Conservation (phyloP, 2,329 filamentous ascomycete species). For the Pseudohalonectria lignicola region DNA sequence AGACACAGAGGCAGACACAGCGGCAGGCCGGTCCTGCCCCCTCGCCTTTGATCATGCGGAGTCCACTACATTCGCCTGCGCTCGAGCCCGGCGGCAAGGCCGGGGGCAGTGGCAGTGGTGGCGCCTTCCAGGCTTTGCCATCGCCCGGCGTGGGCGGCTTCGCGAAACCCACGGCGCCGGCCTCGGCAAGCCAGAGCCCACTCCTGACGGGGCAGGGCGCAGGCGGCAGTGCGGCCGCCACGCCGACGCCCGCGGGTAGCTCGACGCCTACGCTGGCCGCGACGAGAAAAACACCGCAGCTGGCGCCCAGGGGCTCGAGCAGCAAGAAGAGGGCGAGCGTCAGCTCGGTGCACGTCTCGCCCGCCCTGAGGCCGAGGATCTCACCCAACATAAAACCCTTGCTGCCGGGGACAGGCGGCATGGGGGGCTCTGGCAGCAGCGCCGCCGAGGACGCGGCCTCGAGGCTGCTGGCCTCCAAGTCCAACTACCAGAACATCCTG, state of each 20-base stretch:
- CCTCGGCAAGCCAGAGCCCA: slow-evolving; percentile 56
- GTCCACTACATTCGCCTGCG: slow-evolving; percentile 27
- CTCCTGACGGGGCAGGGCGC: slow-evolving; percentile 42
- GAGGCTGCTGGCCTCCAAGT: slow-evolving; percentile 83
- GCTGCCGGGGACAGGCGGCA: slow-evolving; percentile 59
- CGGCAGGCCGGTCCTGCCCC: slow-evolving; percentile 31
- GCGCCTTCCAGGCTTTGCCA: slow-evolving; percentile 34
- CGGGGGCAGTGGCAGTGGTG: too few relatives aligned
- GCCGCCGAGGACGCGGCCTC: slow-evolving; percentile 47
- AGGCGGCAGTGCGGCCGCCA: slow-evolving; percentile 4
- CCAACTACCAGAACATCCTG: slow-evolving; percentile 94
- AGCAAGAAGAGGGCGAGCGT: slow-evolving; percentile 62
- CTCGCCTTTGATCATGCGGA: slow-evolving; percentile 38
- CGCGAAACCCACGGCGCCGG: slow-evolving; percentile 24
- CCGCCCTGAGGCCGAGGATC: slow-evolving; percentile 77
- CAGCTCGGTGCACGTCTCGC: slow-evolving; percentile 68
- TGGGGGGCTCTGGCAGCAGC: too few relatives aligned
- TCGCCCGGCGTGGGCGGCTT: slow-evolving; percentile 31
- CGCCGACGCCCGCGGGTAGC: not conserved
- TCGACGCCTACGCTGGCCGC: slow-evolving; percentile 16
- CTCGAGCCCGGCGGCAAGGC: slow-evolving; percentile 39
- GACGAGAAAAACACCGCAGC: slow-evolving; percentile 39
- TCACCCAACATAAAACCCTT: slow-evolving; percentile 91
- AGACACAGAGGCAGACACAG: too few relatives aligned
- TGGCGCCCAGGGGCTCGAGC: slow-evolving; percentile 44